Conservation (phyloP, 805 yeast species). For the Torulaspora indica region DNA sequence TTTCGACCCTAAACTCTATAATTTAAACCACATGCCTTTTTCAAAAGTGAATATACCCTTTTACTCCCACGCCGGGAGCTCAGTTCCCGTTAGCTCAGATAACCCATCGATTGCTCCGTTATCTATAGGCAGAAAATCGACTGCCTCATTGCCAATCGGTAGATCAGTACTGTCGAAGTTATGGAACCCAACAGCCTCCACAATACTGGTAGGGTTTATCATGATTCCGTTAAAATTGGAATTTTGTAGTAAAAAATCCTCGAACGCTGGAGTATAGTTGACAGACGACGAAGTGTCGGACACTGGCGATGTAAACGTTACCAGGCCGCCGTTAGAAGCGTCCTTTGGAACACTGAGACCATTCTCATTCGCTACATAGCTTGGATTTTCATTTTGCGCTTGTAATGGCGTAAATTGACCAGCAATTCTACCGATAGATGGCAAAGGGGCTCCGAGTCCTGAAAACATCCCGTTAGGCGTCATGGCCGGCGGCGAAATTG, state of each 20-base stretch:
- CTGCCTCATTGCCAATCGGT: slow-evolving; percentile 19
- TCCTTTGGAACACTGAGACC: slow-evolving; percentile 5
- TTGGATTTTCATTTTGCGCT: not conserved
- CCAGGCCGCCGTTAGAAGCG: slow-evolving; percentile 4
- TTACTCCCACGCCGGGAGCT: slow-evolving; percentile 32
- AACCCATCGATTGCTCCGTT: slow-evolving; percentile 31
- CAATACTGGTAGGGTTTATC: slow-evolving; percentile 32
- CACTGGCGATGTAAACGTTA: slow-evolving; percentile 19
- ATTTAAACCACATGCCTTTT: not conserved
- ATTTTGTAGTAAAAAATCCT: slow-evolving; percentile 34
- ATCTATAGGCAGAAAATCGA: slow-evolving; percentile 29
- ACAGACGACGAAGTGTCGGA: slow-evolving; percentile 22
- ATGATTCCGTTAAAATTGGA: slow-evolving; percentile 32
- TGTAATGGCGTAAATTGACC: slow-evolving; percentile 16
- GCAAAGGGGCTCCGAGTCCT: slow-evolving; percentile 11
- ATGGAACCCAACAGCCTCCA: slow-evolving; percentile 33
- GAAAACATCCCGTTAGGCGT: slow-evolving; percentile 7
- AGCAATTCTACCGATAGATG: slow-evolving; percentile 18
- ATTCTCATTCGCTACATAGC: not conserved
- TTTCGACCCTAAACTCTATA: not conserved
- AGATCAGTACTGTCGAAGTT: slow-evolving; percentile 17
- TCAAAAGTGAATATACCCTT: not conserved
- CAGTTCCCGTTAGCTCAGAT: slow-evolving; percentile 22
- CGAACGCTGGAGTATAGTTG: slow-evolving; percentile 33
- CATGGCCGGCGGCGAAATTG: slow-evolving; percentile 11